phyloP scores from a whole-genome alignment of 257 asterid species.

The Pogostemon cablin region DNA sequence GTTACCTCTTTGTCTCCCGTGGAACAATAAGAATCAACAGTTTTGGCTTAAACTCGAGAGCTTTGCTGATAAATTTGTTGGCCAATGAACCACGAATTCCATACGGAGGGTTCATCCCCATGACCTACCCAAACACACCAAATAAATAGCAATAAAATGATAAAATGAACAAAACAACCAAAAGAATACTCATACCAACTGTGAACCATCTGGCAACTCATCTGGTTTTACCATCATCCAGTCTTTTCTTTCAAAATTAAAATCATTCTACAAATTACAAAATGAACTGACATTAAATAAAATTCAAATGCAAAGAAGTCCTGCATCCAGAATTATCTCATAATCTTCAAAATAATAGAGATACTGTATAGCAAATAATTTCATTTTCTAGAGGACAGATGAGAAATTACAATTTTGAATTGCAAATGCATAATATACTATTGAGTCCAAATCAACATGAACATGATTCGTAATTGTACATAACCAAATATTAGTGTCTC shows the following conservation, averaged over 20 bases:
- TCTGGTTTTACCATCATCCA: constrained; percentile 62
- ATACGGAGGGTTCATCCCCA: constrained; percentile 97
- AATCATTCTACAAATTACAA: constrained; percentile 61
- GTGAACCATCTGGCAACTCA: constrained; percentile 72
- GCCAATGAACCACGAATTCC: constrained; percentile 81
- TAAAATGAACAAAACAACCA: constrained; percentile 23
- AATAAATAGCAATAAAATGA: constrained; percentile 23
- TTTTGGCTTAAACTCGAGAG: constrained; percentile 89
- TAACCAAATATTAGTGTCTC: background rate
- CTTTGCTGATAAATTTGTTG: constrained; percentile 71
- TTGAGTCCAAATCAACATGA: background rate
- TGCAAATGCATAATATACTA: background rate
- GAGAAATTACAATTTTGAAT: constrained; percentile 11
- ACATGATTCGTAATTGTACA: constrained; percentile 1
- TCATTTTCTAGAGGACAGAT: background rate
- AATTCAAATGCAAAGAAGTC: constrained; percentile 7
- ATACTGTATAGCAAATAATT: background rate
- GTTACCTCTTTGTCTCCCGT: constrained; percentile 65
- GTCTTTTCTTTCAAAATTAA: constrained; percentile 82
- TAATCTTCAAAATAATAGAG: background rate
- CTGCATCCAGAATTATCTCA: background rate
- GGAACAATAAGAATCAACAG: constrained; percentile 87
- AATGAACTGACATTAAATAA: constrained; percentile 21
- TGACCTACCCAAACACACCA: constrained; percentile 55
- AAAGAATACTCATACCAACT: constrained; percentile 62